Conservation (phyloP, 441 rosid genomes). For the Croton setiger region DNA sequence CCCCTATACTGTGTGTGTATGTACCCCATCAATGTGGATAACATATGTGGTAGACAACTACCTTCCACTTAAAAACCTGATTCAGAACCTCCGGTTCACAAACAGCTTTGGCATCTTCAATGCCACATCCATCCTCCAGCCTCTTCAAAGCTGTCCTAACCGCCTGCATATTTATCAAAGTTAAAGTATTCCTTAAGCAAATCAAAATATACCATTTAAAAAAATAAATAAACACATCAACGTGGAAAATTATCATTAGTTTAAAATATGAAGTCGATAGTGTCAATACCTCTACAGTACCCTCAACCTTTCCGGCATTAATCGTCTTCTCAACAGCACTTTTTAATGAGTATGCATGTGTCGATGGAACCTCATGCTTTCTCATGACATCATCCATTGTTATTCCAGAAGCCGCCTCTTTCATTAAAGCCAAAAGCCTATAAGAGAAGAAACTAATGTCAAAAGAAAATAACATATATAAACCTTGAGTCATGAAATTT, state of each 20-base stretch:
- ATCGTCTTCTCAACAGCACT: conserved; percentile 54
- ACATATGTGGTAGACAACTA: conserved; percentile 16
- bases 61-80: conserved; percentile 93
- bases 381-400: conserved; percentile 45
- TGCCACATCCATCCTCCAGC: conserved; percentile 59
- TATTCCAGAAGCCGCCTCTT: conserved; percentile 52
- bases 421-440: conserved; percentile 56
- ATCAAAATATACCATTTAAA: conserved; percentile 7
- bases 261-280: conserved; percentile 1
- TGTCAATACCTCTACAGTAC: conserved; percentile 66
- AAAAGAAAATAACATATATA: conserved; percentile 4
- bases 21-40: background rate
- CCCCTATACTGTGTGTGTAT: background rate
- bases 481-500: conserved; percentile 8
- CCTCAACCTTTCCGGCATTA: conserved; percentile 78
- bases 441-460: conserved; percentile 23
- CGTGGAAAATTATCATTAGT: conserved; percentile 6
- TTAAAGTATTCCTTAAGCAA: conserved; percentile 10
- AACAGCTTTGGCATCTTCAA: conserved; percentile 86
- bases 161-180: conserved; percentile 48
- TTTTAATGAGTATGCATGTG: conserved; percentile 46
- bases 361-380: conserved; percentile 54
- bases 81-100: conserved; percentile 70
- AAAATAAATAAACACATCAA: background rate
- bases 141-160: conserved; percentile 68